Base-by-base conservation (phyloP, 2,329 filamentous ascomycete genomes). In the Talaromyces sp. region DNA sequence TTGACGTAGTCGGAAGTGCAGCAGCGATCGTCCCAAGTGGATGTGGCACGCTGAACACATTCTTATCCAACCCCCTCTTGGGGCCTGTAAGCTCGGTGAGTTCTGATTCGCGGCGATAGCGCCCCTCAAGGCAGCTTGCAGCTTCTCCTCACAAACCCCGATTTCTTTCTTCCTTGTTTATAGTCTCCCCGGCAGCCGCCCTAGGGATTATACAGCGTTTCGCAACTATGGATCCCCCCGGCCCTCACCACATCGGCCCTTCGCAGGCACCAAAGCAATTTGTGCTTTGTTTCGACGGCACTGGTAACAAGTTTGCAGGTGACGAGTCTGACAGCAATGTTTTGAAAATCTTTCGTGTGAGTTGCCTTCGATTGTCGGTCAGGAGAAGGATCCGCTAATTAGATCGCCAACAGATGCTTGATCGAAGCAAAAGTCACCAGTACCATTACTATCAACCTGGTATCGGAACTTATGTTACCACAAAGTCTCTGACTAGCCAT, bases 251-350 rank as follows among this genome's bases (percentile, higher is more conserved):
- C 20, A 51, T 63, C 24, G 58, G 56, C 32, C 64, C 64, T n/a
- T 47, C 53, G 10, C 50, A 46, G 22, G 49, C 56, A 17, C 68
- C 64, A 13, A 72, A 72, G 62, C 72, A 70, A 39, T 74, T 76
- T 44, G 72, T 76, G 41, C 65, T 75, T 19, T 76, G 72, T 54
- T 76, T 76, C 49, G 69, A 78, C 63, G 75, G 75, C 29, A 77
- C 75, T 0, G 75, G 75, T 4, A 77, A 75, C 51, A 76, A 73
- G 47, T 77, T 74, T 51, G 65, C 65, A 13, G 75, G 75, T 16
- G 75, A 74, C 49, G 69, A 74, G 45, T 71, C 71, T 3, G 75
- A 77, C 57, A 77, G 74, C 62, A 78, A 77, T 65, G 76, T 78
- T 29, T 65, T 78, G 44, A 78, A 75, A 57, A 74, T 77, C 27